phyloP scores from a whole-genome alignment of 768 basidiomycete genomes.

The Rhodotorula babjevae region DNA sequence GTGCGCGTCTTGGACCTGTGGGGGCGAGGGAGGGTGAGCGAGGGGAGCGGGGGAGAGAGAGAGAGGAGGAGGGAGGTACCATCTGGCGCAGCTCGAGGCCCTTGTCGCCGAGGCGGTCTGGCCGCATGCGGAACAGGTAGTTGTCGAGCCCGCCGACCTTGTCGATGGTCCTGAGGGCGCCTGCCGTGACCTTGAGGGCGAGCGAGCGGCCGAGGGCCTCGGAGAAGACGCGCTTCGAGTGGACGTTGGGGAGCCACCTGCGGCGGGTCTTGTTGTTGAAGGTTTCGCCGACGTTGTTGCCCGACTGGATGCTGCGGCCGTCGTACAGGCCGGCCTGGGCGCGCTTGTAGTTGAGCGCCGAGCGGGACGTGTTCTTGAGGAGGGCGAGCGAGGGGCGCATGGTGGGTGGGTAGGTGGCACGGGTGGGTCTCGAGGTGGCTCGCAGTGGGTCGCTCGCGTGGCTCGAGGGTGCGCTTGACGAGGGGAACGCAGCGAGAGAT shows the following conservation, averaged over 20 bases:
- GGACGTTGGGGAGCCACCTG: constrained; percentile 82
- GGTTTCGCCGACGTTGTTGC: constrained; percentile 77
- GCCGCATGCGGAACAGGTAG: constrained; percentile 54
- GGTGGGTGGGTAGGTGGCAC: background rate
- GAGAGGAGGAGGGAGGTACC: background rate
- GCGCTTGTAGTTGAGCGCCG: constrained; percentile 73
- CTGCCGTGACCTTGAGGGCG: constrained; percentile 66
- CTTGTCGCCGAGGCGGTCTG: constrained; percentile 33
- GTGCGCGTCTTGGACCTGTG: constrained; percentile 34
- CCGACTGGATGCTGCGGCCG: constrained; percentile 60
- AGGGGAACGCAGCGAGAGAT: background rate
- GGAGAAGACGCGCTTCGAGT: constrained; percentile 67
- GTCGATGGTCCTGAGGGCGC: constrained; percentile 73
- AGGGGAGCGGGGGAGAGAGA: background rate
- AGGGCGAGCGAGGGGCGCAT: constrained; percentile 16
- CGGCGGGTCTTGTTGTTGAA: constrained; percentile 82
- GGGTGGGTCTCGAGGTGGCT: background rate
- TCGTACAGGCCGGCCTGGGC: constrained; percentile 76
- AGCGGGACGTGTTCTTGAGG: constrained; percentile 35
- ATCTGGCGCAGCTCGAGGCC: constrained; percentile 32
- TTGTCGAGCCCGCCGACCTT: constrained; percentile 77
- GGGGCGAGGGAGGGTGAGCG: background rate
- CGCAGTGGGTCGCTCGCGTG: background rate
- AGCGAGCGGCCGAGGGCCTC: constrained; percentile 60
- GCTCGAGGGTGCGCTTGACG: too few relatives aligned